phyloP scores from a whole-genome alignment of 2,329 filamentous ascomycete genomes.

The Ceratocystis cubensis region DNA sequence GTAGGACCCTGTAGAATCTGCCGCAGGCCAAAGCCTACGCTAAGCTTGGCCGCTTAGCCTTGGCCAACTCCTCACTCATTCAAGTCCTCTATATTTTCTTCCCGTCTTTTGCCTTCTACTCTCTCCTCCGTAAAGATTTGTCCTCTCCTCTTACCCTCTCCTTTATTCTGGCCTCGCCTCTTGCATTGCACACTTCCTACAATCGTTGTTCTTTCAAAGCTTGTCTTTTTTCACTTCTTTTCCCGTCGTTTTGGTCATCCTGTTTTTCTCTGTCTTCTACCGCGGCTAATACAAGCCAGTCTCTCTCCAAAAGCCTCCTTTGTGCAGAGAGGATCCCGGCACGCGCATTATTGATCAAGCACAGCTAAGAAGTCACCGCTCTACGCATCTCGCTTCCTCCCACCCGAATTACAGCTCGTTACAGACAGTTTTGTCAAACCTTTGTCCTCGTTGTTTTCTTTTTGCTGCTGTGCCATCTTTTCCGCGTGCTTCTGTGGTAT shows the following conservation, averaged over 20 bases:
- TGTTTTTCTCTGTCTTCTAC: not conserved
- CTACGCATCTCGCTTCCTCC: not conserved
- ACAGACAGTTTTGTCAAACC: not conserved
- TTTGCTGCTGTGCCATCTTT: no score
- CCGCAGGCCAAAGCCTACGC: not conserved
- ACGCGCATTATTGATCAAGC: slow-evolving; percentile 7
- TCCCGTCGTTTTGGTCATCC: not conserved
- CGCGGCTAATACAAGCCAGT: slow-evolving; percentile 9
- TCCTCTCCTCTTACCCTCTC: not conserved
- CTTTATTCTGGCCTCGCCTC: no score
- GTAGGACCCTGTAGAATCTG: not conserved
- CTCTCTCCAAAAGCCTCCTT: not conserved
- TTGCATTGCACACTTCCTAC: not conserved
- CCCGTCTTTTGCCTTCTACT: not conserved
- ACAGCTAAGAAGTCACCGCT: not conserved
- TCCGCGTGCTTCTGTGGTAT: no score
- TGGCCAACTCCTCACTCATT: not conserved
- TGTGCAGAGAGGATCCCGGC: not conserved
- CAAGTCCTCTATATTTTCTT: not conserved
- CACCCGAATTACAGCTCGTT: not conserved
- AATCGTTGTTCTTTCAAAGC: not conserved
- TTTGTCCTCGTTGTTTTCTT: no score
- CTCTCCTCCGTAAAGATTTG: not conserved
- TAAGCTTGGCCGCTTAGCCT: not conserved
- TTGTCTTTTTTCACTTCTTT: not conserved